Evolutionary conservation across 2,329 filamentous ascomycete genomes (phyloP).

Genomic region (Fusarium brevicatenulatum): DNA sequence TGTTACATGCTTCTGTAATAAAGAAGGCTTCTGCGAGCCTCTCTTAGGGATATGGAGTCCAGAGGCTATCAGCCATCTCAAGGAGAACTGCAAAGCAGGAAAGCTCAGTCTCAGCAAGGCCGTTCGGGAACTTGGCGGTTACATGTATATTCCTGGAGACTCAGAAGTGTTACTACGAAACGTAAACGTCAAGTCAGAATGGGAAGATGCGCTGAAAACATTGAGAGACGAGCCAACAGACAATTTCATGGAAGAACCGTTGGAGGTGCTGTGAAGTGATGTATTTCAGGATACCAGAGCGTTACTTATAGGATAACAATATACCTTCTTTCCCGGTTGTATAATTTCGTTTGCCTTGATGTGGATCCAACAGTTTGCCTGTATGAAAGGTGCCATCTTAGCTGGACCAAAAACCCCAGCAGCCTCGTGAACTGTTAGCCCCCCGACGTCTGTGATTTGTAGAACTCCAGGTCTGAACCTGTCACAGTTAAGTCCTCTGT

Average conservation of each 20-base stretch:
- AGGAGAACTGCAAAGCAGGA: not conserved
- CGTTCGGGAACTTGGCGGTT: not conserved
- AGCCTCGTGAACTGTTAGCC: not conserved
- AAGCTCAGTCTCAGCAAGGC: not conserved
- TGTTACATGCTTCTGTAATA: not conserved
- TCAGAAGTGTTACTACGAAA: not conserved
- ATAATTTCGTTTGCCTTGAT: not conserved
- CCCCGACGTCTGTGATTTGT: not conserved
- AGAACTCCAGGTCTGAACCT: not conserved
- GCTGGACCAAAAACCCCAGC: not conserved
- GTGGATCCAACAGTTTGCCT: not conserved
- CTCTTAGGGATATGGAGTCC: not conserved
- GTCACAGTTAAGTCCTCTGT: not conserved
- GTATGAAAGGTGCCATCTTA: not conserved
- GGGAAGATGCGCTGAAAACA: not conserved
- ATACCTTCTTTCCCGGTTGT: not conserved
- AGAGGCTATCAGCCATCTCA: not conserved
- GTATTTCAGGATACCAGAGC: no score
- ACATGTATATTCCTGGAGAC: not conserved
- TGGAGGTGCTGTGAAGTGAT: not conserved
- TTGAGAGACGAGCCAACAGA: not conserved
- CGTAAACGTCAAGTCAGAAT: not conserved
- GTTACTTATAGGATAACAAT: not conserved
- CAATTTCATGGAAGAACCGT: not conserved
- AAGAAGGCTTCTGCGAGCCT: not conserved